Base-by-base conservation (phyloP, 345 rosid genomes). In the Gossypium sturtianum region DNA sequence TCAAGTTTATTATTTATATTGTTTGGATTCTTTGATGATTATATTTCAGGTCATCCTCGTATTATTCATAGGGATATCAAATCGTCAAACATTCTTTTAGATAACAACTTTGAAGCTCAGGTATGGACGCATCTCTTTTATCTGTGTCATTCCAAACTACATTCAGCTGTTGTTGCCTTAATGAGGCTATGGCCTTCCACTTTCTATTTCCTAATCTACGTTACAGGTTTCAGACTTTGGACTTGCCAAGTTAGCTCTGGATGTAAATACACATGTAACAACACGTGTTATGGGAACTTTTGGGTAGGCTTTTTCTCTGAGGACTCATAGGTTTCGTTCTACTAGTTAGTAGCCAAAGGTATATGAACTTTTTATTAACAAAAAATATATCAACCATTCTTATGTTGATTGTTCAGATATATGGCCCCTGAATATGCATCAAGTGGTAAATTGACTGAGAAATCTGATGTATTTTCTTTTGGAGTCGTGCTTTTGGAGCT, bases 351-450 rank as follows among this genome's bases (percentile, higher is more conserved):
- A 67, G 60, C 71, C 45, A 29, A 74, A 23, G 51, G 58, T 52
- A 41, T 60, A 41, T 53, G 4, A 38, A 4, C 48, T 59, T 44
- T 59, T 41, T 61, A 10, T 61, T 23, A 17, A 59, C 22, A 16
- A 72, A 9, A 34, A 0, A 56, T 23, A 64, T 43, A 65, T 54
- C 53, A 45, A 65, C 59, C 60, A 74, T 48, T 2, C 76, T 65
- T 63, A 20, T 7, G 8, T 38, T 80, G 62, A 74, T 72, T 49
- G 61, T 79, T 66, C 88, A 94, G 99, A 78, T 94, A 94, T 80
- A 82, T 94, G 94, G 99, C 99, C 80, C 98, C 97, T 71, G 99
- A 94, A 81, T 94, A 94, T 87, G 99, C 97, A 84, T 83, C 93
- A 75, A 94, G 96, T 77, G 99, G 99, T 25, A 94, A 92, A 83